phyloP scores from a whole-genome alignment of 257 asterid species.

The Solanum tacnaense region DNA sequence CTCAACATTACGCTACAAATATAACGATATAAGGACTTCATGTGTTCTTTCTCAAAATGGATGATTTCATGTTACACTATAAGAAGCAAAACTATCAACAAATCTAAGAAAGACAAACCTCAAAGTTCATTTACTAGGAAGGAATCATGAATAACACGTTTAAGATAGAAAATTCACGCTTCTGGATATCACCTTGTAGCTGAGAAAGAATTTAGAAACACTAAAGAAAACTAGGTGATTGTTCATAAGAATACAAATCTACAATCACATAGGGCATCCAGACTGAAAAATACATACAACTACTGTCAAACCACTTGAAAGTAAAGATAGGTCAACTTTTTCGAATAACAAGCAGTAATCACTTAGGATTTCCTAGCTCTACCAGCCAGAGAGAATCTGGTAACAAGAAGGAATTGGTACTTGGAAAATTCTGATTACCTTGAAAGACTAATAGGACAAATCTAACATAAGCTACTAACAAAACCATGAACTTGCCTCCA shows the following conservation, averaged over 20 bases:
- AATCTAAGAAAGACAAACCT: too few species aligned
- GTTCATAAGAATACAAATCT: neutral
- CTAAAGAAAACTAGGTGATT: neutral
- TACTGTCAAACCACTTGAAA: neutral
- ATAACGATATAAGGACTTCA: neutral
- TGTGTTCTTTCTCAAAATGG: neutral
- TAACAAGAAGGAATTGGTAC: neutral
- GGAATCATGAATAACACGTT: too few species aligned
- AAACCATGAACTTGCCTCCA: slow-evolving; percentile 6
- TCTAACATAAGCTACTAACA: neutral
- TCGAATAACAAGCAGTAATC: neutral
- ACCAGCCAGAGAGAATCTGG: neutral
- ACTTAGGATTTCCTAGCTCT: neutral
- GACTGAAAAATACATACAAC: neutral
- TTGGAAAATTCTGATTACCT: neutral
- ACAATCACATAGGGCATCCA: neutral
- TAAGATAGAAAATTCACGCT: too few species aligned
- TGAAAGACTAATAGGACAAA: neutral
- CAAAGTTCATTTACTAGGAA: too few species aligned
- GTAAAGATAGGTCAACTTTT: neutral
- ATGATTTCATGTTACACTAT: neutral
- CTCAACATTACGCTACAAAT: too few species aligned
- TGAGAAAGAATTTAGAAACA: too few species aligned
- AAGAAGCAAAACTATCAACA: too few species aligned
- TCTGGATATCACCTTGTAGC: too few species aligned